These are phyloP conservation scores for Neopestalotiopsis sp. DNA, from an alignment of 2,329 filamentous ascomycete species.

Conservation along the genomic window DNA sequence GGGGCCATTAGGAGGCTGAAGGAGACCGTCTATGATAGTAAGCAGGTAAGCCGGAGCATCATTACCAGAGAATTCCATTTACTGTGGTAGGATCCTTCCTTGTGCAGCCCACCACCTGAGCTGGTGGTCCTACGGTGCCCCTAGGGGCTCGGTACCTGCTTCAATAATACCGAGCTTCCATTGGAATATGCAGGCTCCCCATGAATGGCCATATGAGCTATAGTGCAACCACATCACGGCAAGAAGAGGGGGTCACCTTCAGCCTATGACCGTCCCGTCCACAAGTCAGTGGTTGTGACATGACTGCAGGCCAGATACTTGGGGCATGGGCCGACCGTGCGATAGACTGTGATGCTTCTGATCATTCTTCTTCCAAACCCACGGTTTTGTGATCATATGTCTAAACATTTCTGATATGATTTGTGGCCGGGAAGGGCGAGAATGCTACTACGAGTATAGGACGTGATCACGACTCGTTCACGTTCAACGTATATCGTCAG, in stretches of 20 bases:
- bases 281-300: not conserved
- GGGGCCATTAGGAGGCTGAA: slow-evolving; percentile 27
- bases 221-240: slow-evolving; percentile 8
- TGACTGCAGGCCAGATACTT: not conserved
- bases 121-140: not conserved
- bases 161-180: not conserved
- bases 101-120: slow-evolving; percentile 12
- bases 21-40: slow-evolving; percentile 20
- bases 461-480: not conserved
- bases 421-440: not conserved
- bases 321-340: not conserved
- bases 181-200: slow-evolving; percentile 5
- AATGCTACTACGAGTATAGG: not conserved
- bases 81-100: not conserved
- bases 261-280: not conserved
- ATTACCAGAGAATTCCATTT: slow-evolving; percentile 21
- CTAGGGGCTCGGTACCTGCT: slow-evolving; percentile 12
- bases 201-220: slow-evolving; percentile 13
- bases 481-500: not conserved
- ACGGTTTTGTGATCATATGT: not conserved
- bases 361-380: not conserved
- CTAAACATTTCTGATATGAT: not conserved
- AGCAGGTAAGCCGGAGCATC: slow-evolving; percentile 25
- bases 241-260: not conserved
- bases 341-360: not conserved